Conservation (phyloP, 345 rosid genomes). For the Mangifera indica region DNA sequence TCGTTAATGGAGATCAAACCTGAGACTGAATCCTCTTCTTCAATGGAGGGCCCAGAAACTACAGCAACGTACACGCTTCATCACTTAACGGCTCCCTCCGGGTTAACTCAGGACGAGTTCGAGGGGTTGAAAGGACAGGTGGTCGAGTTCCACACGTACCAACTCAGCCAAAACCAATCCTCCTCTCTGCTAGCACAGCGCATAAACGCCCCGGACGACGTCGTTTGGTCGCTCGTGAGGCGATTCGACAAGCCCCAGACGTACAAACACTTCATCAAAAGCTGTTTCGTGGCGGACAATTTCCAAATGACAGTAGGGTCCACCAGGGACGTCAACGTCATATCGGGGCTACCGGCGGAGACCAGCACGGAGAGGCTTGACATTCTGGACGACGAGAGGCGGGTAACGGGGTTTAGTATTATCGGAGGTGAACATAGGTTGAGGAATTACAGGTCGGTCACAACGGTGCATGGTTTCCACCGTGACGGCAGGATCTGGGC, state of each 20-base stretch:
- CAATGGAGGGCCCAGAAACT: slow-evolving; percentile 13
- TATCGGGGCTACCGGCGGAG: slow-evolving; percentile 78
- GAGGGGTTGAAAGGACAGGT: slow-evolving; percentile 41
- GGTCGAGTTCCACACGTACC: slow-evolving; percentile 67
- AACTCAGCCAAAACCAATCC: slow-evolving; percentile 48
- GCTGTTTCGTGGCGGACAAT: slow-evolving; percentile 46
- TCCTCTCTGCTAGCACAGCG: slow-evolving; percentile 72
- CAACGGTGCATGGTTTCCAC: slow-evolving; percentile 62
- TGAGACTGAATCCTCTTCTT: background rate
- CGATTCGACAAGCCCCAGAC: slow-evolving; percentile 73
- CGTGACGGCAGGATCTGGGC: slow-evolving; percentile 55
- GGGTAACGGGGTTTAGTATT: slow-evolving; percentile 63
- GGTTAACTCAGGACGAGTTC: slow-evolving; percentile 55
- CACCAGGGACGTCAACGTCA: slow-evolving; percentile 74
- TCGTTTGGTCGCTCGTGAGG: slow-evolving; percentile 69
- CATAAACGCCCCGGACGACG: slow-evolving; percentile 55
- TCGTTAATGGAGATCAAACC: slow-evolving; percentile 1
- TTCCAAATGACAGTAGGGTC: slow-evolving; percentile 59
- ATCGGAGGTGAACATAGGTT: slow-evolving; percentile 84
- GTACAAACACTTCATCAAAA: slow-evolving; percentile 84
- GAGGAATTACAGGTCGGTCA: slow-evolving; percentile 72
- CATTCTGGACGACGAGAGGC: slow-evolving; percentile 59
- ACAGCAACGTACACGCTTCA: slow-evolving; percentile 27
- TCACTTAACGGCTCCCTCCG: slow-evolving; percentile 53
- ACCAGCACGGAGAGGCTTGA: slow-evolving; percentile 85